Evolutionary conservation across 1,139 yeast genomes (phyloP).

Genomic region (Taiozyma sp.): DNA sequence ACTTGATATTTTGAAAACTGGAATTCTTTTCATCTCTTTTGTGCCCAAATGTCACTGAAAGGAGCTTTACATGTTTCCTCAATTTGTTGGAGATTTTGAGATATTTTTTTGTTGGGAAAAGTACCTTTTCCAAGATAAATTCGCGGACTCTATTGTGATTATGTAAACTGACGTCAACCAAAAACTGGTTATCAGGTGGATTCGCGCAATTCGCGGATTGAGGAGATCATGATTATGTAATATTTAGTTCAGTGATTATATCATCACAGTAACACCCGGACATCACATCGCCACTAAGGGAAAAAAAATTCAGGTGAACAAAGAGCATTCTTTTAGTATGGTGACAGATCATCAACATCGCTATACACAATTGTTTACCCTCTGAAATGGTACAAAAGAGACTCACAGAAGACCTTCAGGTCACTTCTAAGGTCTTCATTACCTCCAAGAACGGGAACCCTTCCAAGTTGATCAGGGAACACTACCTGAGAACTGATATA

Average conservation of each 20-base stretch:
- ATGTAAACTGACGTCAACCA: background rate
- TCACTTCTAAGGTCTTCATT: constrained; percentile 88
- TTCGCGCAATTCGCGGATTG: background rate
- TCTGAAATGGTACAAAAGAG: constrained; percentile 12
- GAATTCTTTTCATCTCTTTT: too few relatives aligned
- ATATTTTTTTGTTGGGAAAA: background rate
- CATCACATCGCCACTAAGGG: background rate
- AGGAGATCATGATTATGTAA: background rate
- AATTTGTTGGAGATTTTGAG: background rate
- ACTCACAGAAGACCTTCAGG: constrained; percentile 49
- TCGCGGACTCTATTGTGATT: background rate
- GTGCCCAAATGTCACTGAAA: too few relatives aligned
- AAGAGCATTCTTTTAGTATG: background rate
- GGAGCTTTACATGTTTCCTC: too few relatives aligned
- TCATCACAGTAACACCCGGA: background rate
- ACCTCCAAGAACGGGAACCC: constrained; percentile 89
- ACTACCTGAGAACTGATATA: constrained; percentile 84
- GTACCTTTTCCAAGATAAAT: background rate
- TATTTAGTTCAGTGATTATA: background rate
- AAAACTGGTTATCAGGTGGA: background rate
- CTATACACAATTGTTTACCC: background rate
- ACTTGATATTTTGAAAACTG: too few relatives aligned
- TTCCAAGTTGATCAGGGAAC: constrained; percentile 87
- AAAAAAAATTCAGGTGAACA: background rate
- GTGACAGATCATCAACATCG: background rate